phyloP scores from a whole-genome alignment of 257 asterid species.

The Craterostigma plantagineum region DNA sequence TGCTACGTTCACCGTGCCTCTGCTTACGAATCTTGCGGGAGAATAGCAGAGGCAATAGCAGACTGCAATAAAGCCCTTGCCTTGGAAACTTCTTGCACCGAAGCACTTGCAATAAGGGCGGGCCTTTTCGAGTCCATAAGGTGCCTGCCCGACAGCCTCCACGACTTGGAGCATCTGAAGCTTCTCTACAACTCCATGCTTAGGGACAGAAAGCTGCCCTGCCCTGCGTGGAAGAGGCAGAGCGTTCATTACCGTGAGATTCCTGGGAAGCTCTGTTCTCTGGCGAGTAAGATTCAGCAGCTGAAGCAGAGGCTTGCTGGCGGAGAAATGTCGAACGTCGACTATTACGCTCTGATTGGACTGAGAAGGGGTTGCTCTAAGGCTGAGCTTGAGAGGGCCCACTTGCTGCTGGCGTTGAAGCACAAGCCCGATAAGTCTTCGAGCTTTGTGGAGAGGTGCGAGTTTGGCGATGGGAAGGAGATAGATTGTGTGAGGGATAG shows the following conservation, averaged over 20 bases:
- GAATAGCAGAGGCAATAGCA: conserved; percentile 47
- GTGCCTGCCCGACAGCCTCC: conserved; percentile 78
- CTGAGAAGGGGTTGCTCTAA: conserved; percentile 65
- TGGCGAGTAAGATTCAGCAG: conserved; percentile 69
- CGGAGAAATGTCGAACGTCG: conserved; percentile 73
- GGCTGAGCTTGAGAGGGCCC: conserved; percentile 77
- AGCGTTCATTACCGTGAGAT: conserved; percentile 69
- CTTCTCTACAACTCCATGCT: conserved; percentile 75
- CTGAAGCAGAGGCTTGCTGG: conserved; percentile 66
- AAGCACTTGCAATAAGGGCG: conserved; percentile 63
- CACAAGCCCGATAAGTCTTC: conserved; percentile 84
- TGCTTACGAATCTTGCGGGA: conserved; percentile 38
- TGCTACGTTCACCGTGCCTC: conserved; percentile 46
- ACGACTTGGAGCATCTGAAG: conserved; percentile 82
- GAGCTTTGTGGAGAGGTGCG: conserved; percentile 62
- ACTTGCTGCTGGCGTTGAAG: conserved; percentile 51
- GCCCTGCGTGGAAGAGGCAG: conserved; percentile 79
- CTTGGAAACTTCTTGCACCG: conserved; percentile 64
- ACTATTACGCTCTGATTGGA: conserved; percentile 68
- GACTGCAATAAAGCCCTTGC: conserved; percentile 73
- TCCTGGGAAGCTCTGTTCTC: conserved; percentile 68
- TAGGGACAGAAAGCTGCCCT: conserved; percentile 59
- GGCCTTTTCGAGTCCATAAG: conserved; percentile 51
- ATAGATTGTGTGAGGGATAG: conserved; percentile 57
- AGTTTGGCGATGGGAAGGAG: conserved; percentile 63